A percentile compares a stretch with the other conserved stretches of the same genome.
These are phyloP conservation scores for Eucommia ulmoides DNA, from an alignment of 257 asterid genomes.

Conservation along the genomic window DNA sequence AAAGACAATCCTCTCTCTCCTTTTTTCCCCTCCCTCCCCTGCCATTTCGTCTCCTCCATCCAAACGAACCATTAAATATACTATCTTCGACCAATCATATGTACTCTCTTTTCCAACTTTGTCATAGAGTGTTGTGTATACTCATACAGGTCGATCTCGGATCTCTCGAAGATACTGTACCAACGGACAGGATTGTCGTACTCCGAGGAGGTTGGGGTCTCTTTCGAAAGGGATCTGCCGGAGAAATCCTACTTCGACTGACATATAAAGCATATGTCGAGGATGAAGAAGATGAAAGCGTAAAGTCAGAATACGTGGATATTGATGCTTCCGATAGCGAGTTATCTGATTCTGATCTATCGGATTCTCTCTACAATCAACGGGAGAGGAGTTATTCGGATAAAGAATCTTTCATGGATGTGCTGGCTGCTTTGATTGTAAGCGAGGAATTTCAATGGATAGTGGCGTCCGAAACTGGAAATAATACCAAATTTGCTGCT, in stretches of 20 bases:
- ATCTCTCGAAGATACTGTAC: slow-evolving; percentile 87
- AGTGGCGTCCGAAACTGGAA: slow-evolving; percentile 63
- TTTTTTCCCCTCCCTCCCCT: no score
- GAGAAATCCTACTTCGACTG: slow-evolving; percentile 74
- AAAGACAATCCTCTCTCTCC: no score
- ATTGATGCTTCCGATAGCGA: slow-evolving; percentile 49
- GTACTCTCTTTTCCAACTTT: slow-evolving; percentile 1
- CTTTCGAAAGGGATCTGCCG: slow-evolving; percentile 63
- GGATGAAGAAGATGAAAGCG: slow-evolving; percentile 90
- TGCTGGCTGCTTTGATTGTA: slow-evolving; percentile 63
- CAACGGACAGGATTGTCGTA: slow-evolving; percentile 65
- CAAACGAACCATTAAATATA: no score
- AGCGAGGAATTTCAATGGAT: slow-evolving; percentile 95
- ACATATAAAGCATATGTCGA: slow-evolving; percentile 97
- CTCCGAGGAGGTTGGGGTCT: slow-evolving; percentile 73
- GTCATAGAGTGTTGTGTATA: slow-evolving; percentile 9
- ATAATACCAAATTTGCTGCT: slow-evolving; percentile 26
- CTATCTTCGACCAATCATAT: not conserved
- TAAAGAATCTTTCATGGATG: slow-evolving; percentile 74
- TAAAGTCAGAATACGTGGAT: slow-evolving; percentile 16
- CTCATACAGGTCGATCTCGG: slow-evolving; percentile 90
- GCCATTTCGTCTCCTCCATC: no score
- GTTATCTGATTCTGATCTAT: slow-evolving; percentile 43
- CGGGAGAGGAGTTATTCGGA: slow-evolving; percentile 25
- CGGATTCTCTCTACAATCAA: slow-evolving; percentile 21